Evolutionary conservation across 768 basidiomycete genomes (phyloP), one percentile per base, ranked within the genome.

Genomic region (Harrya chromipes): DNA sequence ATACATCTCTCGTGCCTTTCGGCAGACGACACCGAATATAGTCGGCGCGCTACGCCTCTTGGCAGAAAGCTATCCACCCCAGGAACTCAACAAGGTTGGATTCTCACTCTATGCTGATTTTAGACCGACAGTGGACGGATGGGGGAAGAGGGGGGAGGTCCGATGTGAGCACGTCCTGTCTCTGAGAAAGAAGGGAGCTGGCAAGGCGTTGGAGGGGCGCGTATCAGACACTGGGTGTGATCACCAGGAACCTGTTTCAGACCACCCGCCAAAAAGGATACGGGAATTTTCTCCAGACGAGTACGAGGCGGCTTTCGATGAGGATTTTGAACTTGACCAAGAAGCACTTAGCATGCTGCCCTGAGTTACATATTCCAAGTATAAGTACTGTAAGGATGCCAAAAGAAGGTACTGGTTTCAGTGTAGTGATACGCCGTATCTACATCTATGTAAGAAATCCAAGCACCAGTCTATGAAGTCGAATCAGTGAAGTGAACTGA

Each of bases 61-160:
- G 31, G 85, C 82, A 4, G 69, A 74, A 27, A 85, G 79, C 53
- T 89, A 80, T 56, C 53, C 72, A 8, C 72, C 78, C 0, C 63
- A 75, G 39, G 82, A 86, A 43, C 72, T 91, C 17, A 87, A 85
- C 59, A 64, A 63, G 40, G 71, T 75, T 48, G 95, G 86, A 9
- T 94, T 87, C 73, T 70, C 76, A 17, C 73, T 98, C 37, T 98
- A 97, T 64, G 80, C 83, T 21, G 85, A 89, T 16, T 97, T 97
- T 67, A 83, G 94, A 50, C 94, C 94, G 10, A 74, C 75, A 12
- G 84, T 83, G 0, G 82, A 82, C 23, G 83, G 81, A 21, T 98
- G 94, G 94, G 94, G 94, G 6, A 80, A 85, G 64, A 78, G 81
- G 48, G 88, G 84, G 4, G 83, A 90, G 57, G 72, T 97, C 23